Conservation (phyloP, 371 early-diverging fungal species). For the Mucor circinelloides region DNA sequence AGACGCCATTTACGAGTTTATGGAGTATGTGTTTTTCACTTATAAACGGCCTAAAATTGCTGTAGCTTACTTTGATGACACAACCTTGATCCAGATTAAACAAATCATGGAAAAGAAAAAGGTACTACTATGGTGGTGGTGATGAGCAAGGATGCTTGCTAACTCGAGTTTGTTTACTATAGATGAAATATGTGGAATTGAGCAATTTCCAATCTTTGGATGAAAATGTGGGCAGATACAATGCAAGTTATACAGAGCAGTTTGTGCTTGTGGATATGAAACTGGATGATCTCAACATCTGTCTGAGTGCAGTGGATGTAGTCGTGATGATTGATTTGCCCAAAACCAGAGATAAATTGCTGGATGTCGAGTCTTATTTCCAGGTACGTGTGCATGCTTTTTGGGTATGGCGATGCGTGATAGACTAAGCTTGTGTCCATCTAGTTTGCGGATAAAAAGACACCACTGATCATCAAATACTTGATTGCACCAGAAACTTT, state of each 20-base stretch:
- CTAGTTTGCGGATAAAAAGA: background rate
- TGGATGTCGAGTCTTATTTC: conserved; percentile 10
- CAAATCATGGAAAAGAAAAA: conserved; percentile 18
- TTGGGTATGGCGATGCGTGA: no score
- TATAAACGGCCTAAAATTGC: conserved; percentile 54
- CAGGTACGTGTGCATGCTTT: background rate
- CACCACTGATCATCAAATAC: conserved; percentile 14
- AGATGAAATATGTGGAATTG: conserved; percentile 2
- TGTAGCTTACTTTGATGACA: conserved; percentile 65
- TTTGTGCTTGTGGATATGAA: conserved; percentile 17
- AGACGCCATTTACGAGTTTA: conserved; percentile 50
- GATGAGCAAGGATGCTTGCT: no score
- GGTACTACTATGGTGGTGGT: conserved; percentile 14
- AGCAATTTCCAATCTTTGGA: background rate
- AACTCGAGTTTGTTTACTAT: no score
- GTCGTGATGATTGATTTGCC: conserved; percentile 17
- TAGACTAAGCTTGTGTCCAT: background rate
- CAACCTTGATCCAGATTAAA: conserved; percentile 28
- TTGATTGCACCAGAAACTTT: conserved; percentile 16
- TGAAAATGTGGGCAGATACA: conserved; percentile 3
- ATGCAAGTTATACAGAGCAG: conserved; percentile 4
- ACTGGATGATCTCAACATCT: background rate
- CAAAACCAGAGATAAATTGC: background rate
- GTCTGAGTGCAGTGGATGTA: conserved; percentile 12
- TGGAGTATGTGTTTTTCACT: conserved; percentile 41